Evolutionary conservation across 257 asterid genomes (phyloP).

Genomic region (Penstemon newberryi): DNA sequence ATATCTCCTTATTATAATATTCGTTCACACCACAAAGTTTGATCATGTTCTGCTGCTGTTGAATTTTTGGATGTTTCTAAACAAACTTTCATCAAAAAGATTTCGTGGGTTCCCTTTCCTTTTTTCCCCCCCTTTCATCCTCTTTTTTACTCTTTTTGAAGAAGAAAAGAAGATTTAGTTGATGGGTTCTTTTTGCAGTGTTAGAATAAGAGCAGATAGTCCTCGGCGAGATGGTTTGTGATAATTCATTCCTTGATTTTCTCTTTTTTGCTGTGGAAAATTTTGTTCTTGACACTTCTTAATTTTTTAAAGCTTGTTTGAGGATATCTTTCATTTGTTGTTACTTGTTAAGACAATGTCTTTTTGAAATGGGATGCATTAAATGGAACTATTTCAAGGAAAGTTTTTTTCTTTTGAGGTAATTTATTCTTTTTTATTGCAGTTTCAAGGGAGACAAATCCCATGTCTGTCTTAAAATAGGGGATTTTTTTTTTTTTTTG

Average conservation of each 20-base stretch:
- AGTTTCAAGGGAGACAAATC: too few species aligned
- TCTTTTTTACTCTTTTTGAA: constrained; percentile 2
- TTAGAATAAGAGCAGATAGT: constrained; percentile 64
- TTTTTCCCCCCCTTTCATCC: neutral
- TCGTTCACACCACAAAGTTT: constrained; percentile 40
- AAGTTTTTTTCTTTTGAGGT: neutral
- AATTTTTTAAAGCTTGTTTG: neutral
- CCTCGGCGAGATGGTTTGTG: constrained; percentile 70
- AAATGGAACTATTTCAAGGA: neutral
- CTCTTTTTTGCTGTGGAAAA: neutral
- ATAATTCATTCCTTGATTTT: neutral
- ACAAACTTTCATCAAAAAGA: constrained; percentile 13
- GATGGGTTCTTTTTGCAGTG: constrained; percentile 85
- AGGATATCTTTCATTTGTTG: neutral
- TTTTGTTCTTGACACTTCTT: neutral
- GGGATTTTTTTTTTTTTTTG: too few species aligned
- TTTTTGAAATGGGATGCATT: neutral
- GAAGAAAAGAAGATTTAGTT: constrained; percentile 16
- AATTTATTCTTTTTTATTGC: neutral
- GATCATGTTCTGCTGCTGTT: constrained; percentile 12
- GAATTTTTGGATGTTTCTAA: neutral
- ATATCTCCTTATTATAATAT: constrained; percentile 8
- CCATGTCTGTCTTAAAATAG: too few species aligned
- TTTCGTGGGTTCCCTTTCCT: constrained; percentile 3
- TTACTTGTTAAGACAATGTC: neutral